Percentiles rank a stretch among this genome's conserved stretches.
Conservation (phyloP, 2,329 filamentous ascomycete species). For the Diaporthe sp. region DNA sequence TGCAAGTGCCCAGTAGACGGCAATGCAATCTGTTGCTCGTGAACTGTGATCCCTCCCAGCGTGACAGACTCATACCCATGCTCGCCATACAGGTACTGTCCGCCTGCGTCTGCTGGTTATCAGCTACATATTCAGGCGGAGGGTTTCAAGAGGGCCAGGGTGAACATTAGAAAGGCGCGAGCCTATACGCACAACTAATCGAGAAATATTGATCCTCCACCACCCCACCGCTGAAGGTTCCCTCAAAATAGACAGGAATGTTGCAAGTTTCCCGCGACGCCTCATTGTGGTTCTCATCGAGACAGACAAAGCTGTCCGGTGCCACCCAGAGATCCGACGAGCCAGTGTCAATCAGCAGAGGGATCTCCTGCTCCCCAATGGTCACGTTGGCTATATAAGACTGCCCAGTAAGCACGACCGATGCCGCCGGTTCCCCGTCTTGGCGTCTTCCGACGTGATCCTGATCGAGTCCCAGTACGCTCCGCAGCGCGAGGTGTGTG, state of each 20-base stretch:
- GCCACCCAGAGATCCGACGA: slow-evolving; percentile 43
- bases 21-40: slow-evolving; percentile 34
- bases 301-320: slow-evolving; percentile 31
- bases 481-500: slow-evolving; percentile 4
- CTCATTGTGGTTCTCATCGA: slow-evolving; percentile 17
- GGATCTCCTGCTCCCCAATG: slow-evolving; percentile 46
- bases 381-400: slow-evolving; percentile 48
- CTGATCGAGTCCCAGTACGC: not conserved
- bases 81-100: slow-evolving; percentile 34
- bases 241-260: slow-evolving; percentile 23
- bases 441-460: not conserved
- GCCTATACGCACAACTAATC: slow-evolving; percentile 1
- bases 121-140: not conserved
- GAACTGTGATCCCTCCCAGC: slow-evolving; percentile 27
- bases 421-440: not conserved
- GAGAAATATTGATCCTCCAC: slow-evolving; percentile 37
- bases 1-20: slow-evolving; percentile 31
- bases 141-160: accelerated
- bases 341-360: slow-evolving; percentile 49
- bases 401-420: slow-evolving; percentile 20
- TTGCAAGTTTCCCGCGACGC: not conserved
- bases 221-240: not conserved
- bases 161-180: not conserved
- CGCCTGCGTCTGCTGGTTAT: slow-evolving; percentile 1
- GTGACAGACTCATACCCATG: slow-evolving; percentile 35